These are phyloP conservation scores for Aleurites moluccanus DNA, from an alignment of 441 rosid genomes.

Conservation along the genomic window DNA sequence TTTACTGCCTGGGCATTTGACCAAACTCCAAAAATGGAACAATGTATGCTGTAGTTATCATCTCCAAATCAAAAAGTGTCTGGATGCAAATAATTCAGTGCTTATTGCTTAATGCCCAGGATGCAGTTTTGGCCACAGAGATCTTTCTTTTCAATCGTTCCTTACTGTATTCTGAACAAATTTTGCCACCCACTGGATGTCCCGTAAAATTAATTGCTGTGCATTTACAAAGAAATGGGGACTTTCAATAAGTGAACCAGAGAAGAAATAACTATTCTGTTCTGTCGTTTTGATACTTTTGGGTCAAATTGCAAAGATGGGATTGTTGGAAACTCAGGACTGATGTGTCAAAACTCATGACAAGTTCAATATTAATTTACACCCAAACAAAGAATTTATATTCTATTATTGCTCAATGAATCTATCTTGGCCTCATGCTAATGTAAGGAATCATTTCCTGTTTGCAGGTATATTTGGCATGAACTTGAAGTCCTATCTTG, in stretches of 20 bases:
- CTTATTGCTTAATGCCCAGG: too few species aligned
- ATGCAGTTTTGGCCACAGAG: neutral
- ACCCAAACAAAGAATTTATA: neutral
- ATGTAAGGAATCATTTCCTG: conserved; percentile 14
- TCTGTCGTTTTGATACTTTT: neutral
- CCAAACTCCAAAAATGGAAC: neutral
- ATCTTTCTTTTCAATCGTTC: neutral
- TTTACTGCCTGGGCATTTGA: neutral
- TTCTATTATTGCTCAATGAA: neutral
- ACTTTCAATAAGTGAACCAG: neutral
- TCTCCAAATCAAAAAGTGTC: too few species aligned
- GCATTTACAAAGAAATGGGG: neutral
- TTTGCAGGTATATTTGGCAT: conserved; percentile 91
- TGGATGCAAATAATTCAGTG: too few species aligned
- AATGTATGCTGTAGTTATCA: too few species aligned
- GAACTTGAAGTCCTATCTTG: conserved; percentile 96
- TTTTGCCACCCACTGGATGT: neutral
- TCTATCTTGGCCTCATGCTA: neutral
- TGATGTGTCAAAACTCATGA: too few species aligned
- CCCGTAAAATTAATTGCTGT: neutral
- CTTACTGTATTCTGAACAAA: neutral
- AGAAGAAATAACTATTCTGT: neutral
- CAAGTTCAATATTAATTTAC: neutral
- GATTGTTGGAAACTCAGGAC: too few species aligned
- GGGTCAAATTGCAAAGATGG: neutral